Percentiles rank a stretch among this genome's conserved stretches.
Conservation (phyloP, 768 basidiomycete species). For the Paxillus ammoniavirescens region DNA sequence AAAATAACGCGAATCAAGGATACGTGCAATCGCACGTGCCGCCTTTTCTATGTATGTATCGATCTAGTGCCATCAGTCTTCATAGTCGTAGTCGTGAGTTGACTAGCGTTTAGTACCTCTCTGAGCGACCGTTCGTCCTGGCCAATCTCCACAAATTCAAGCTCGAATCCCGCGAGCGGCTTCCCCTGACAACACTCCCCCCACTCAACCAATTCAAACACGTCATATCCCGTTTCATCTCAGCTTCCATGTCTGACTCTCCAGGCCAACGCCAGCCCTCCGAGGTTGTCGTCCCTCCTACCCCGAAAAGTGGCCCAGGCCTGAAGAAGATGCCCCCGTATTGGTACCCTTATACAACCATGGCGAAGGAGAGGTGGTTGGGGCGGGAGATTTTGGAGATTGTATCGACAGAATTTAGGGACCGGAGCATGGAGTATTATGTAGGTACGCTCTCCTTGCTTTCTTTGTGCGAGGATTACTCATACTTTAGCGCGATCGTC, state of each 20-base stretch:
- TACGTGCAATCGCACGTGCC: constrained; percentile 22
- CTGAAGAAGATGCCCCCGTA: constrained; percentile 84
- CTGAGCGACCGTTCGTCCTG: constrained; percentile 29
- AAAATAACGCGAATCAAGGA: constrained; percentile 20
- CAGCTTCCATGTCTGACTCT: constrained; percentile 44
- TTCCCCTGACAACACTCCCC: constrained; percentile 47
- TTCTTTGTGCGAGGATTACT: not conserved
- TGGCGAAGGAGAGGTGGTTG: constrained; percentile 90
- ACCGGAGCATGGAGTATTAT: constrained; percentile 94
- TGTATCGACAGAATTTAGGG: constrained; percentile 91
- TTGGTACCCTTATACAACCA: constrained; percentile 92
- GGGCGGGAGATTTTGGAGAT: constrained; percentile 87
- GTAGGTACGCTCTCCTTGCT: constrained; percentile 46
- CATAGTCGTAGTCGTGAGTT: not conserved
- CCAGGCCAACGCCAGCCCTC: constrained; percentile 25
- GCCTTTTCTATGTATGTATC: constrained; percentile 19
- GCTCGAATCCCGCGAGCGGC: constrained; percentile 28
- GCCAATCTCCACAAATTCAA: constrained; percentile 26
- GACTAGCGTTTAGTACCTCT: constrained; percentile 15
- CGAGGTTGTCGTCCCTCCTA: constrained; percentile 15
- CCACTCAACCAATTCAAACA: constrained; percentile 56
- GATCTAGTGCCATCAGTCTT: not conserved
- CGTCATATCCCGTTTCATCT: constrained; percentile 51
- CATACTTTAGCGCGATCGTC: not conserved
- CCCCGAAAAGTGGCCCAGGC: constrained; percentile 34